Evolutionary conservation across 352 stramenopile genomes (phyloP), one percentile per base, ranked within the genome.

Genomic region (Globisporangium canariense): DNA sequence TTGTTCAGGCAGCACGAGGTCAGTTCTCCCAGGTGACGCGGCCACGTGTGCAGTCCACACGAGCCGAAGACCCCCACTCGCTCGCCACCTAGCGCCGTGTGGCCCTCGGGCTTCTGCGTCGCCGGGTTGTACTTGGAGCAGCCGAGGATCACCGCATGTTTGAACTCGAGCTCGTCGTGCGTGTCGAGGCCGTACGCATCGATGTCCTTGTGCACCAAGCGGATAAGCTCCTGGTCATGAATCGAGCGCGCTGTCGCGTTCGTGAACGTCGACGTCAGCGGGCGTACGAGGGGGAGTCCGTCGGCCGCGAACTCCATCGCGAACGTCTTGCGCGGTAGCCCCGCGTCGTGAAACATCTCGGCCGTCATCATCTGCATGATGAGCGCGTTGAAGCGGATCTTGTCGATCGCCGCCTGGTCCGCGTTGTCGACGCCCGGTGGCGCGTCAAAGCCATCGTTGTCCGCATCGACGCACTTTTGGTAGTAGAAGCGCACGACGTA

Each of bases 71-170:
- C 67, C 3, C 79, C 81, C 4, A 89, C 76, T 60, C 76, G 76
- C 3, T 72, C 73, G 16, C 79, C 79, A 40, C 83, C 81, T 0
- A 90, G 67, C 9, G 83, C 81, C 3, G 76, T 86, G 58, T 92
- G 79, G 1, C 73, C 83, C 47, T 88, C 74, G 0, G 83, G 66
- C 22, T 79, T 75, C 45, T 75, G 71, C n/a, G 74, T 86, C 51
- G 62, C 41, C 0, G 58, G 63, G 61, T 90, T 89, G 70, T 77
- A 90, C 52, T 62, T 74, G 8, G 83, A 90, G 52, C 79, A 90
- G 0, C 81, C 81, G 5, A 92, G 72, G 50, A 92, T 80, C n/a
- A 90, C 81, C 0, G 74, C 78, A 64, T 92, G 81, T 52, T 90
- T 92, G 54, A 85, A 77, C 56, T 79, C 22, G 6, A 72, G 32